Conservation (phyloP, 2,329 filamentous ascomycete genomes). For the Penicillium paneum region DNA sequence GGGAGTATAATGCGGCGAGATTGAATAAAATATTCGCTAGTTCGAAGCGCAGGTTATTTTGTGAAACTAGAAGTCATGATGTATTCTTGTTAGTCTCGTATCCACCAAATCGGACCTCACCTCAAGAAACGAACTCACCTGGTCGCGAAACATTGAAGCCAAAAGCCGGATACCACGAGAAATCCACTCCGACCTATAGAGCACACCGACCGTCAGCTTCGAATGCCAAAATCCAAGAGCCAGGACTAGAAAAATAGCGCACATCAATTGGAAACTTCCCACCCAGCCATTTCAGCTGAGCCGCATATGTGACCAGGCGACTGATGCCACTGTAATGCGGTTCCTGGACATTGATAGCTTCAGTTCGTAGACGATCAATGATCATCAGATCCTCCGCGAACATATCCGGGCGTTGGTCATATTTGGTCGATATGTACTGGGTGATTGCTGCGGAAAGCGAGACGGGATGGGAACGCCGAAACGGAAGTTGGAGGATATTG, state of each 20-base stretch:
- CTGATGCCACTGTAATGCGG: conserved; percentile 81
- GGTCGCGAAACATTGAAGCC: conserved; percentile 83
- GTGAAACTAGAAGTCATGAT: conserved; percentile 44
- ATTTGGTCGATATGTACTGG: conserved; percentile 95
- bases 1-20: conserved; percentile 86
- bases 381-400: conserved; percentile 84
- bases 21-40: conserved; percentile 92
- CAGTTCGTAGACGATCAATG: conserved; percentile 76
- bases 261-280: conserved; percentile 97
- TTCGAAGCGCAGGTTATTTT: conserved; percentile 73
- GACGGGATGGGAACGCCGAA: conserved; percentile 77
- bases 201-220: conserved; percentile 7
- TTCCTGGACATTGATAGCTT: conserved; percentile 86
- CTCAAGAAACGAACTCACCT: conserved; percentile 29
- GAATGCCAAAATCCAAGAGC: not conserved
- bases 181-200: conserved; percentile 80
- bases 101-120: not conserved
- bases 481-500: conserved; percentile 70
- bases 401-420: conserved; percentile 98
- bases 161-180: conserved; percentile 91
- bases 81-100: not conserved
- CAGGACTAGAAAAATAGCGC: conserved; percentile 28
- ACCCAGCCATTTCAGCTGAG: conserved; percentile 86
- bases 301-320: conserved; percentile 87
- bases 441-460: conserved; percentile 79